phyloP scores from a whole-genome alignment of 2,329 filamentous ascomycete genomes.

The Talaromyces amestolkiae region DNA sequence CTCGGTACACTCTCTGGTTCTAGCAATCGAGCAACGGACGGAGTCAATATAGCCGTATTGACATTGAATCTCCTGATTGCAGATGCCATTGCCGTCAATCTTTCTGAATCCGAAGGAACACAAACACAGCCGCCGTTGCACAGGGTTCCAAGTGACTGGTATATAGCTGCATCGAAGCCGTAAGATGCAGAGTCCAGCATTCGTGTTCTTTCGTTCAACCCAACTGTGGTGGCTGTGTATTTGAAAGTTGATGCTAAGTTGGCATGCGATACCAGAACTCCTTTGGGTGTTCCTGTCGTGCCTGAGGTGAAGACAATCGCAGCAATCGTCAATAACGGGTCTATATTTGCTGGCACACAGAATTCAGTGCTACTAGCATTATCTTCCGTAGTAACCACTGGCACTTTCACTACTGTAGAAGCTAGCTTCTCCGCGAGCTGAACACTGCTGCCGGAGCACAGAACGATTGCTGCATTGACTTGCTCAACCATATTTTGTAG shows the following conservation, averaged over 20 bases:
- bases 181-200: slow-evolving; percentile 39
- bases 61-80: background rate
- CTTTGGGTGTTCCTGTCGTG: slow-evolving; percentile 10
- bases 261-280: background rate
- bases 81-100: background rate
- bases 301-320: slow-evolving; percentile 47
- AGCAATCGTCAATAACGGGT: slow-evolving; percentile 37
- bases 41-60: background rate
- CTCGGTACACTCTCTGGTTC: background rate
- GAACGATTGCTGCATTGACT: background rate
- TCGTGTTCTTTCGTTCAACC: slow-evolving; percentile 48
- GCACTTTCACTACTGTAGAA: slow-evolving; percentile 13
- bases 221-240: slow-evolving; percentile 51
- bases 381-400: slow-evolving; percentile 9
- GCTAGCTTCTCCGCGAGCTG: background rate
- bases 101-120: slow-evolving; percentile 44
- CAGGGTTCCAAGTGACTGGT: slow-evolving; percentile 55
- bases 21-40: background rate
- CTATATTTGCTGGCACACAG: background rate
- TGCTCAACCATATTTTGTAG: background rate
- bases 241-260: slow-evolving; percentile 53
- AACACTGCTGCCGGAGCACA: slow-evolving; percentile 14
- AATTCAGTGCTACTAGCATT: background rate
- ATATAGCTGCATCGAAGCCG: slow-evolving; percentile 44
- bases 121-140: slow-evolving; percentile 59